Conservation (phyloP, 306 rosid genomes). For the Prunus padus region DNA sequence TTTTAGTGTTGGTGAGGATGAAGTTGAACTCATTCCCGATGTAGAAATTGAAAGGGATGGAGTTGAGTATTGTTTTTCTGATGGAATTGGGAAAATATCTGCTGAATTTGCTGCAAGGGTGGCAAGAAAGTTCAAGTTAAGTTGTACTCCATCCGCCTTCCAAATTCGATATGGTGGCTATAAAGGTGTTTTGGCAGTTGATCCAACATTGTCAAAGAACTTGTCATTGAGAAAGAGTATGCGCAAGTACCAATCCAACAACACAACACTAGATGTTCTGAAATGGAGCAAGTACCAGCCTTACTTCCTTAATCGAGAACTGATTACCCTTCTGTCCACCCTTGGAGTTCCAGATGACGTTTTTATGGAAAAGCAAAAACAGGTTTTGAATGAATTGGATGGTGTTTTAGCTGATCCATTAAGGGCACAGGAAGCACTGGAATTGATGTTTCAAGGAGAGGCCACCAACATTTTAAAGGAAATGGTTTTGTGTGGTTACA, state of each 20-base stretch:
- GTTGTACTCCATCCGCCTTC: slow-evolving; percentile 62
- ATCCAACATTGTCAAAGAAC: slow-evolving; percentile 61
- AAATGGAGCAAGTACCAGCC: slow-evolving; percentile 62
- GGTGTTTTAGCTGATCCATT: slow-evolving; percentile 59
- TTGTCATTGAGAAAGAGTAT: slow-evolving; percentile 77
- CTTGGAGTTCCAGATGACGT: slow-evolving; percentile 59
- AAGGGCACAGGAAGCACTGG: slow-evolving; percentile 60
- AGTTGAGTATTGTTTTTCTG: slow-evolving; percentile 57
- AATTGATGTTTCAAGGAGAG: slow-evolving; percentile 74
- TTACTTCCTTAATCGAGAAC: slow-evolving; percentile 73
- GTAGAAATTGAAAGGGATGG: slow-evolving; percentile 11
- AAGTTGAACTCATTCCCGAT: slow-evolving; percentile 60
- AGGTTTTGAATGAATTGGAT: slow-evolving; percentile 54
- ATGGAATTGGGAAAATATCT: slow-evolving; percentile 94
- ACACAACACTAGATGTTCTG: slow-evolving; percentile 68
- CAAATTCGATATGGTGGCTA: slow-evolving; percentile 88
- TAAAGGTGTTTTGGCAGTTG: slow-evolving; percentile 88
- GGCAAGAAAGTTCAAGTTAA: slow-evolving; percentile 37
- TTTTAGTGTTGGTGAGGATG: slow-evolving; percentile 40
- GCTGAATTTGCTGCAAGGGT: slow-evolving; percentile 48
- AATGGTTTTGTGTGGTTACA: slow-evolving; percentile 69
- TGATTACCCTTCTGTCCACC: slow-evolving; percentile 75
- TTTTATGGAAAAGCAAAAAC: slow-evolving; percentile 62
- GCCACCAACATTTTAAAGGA: slow-evolving; percentile 63
- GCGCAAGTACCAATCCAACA: slow-evolving; percentile 62